Evolutionary conservation across 2,329 filamentous ascomycete species (phyloP).

Genomic region (Talaromyces verruculosus): DNA sequence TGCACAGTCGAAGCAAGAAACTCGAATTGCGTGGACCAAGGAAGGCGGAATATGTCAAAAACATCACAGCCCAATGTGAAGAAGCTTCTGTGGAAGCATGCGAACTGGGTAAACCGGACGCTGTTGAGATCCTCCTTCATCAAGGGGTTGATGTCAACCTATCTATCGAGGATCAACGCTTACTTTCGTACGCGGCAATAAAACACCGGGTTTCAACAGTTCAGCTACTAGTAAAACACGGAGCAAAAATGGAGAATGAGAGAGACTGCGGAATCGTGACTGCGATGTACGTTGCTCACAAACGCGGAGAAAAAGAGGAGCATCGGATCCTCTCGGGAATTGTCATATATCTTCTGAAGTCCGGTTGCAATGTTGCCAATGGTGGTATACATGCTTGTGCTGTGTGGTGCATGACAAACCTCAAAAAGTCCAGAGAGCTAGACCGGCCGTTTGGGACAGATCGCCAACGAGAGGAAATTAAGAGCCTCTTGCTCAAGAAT

Average conservation of each 20-base stretch:
- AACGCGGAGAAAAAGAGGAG: not conserved
- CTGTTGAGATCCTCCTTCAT: conserved; percentile 4
- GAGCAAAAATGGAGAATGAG: conserved; percentile 12
- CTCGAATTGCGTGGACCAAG: not conserved
- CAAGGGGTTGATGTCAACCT: not conserved
- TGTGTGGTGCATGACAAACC: not conserved
- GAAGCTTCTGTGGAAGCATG: not conserved
- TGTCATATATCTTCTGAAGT: not conserved
- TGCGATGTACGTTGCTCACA: not conserved
- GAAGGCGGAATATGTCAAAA: not conserved
- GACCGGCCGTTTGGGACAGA: not conserved
- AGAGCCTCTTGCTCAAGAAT: not conserved
- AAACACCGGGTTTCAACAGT: not conserved
- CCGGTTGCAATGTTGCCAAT: conserved; percentile 10
- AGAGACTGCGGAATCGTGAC: conserved; percentile 5
- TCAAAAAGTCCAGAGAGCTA: not conserved
- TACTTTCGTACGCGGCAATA: not conserved
- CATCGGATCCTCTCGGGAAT: not conserved
- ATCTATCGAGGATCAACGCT: not conserved
- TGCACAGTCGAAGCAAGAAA: not conserved
- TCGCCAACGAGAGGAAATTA: not conserved
- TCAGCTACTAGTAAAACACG: conserved; percentile 5
- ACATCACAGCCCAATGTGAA: not conserved
- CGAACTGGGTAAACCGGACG: not conserved
- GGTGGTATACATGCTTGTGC: conserved; percentile 4